Base-by-base conservation (phyloP, 2,329 filamentous ascomycete species). In the Diplodia intermedia region DNA sequence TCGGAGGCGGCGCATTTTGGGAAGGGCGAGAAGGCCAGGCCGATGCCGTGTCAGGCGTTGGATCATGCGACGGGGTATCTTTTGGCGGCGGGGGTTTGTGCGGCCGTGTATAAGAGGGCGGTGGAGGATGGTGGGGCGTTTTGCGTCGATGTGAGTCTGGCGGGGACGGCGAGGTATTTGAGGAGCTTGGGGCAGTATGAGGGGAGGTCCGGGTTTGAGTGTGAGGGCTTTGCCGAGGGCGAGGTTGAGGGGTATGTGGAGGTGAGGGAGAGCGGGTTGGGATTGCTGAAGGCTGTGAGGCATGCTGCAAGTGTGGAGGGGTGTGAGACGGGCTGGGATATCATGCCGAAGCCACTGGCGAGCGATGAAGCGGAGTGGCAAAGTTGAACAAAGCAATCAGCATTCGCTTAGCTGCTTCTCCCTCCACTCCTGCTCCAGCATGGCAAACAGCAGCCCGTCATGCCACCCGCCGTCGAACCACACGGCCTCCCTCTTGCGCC, bases 41-140 rank as follows among this genome's bases (percentile, higher is more conserved):
- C 81, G 0, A 76, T 82, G 38, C 86, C 86, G 0, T 86, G 83
- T 66, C 86, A 88, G 73, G 86, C 83, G 0, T 78, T 88, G 0
- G 86, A 89, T 72, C 85, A 88, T 69, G 84, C 81, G 0, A 80
- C 80, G 0, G 86, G 86, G 0, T 88, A 86, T 66, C 77, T 88
- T 23, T 79, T 89, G 0, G 85, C 86, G 0, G 77, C 84, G 0
- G 86, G 86, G 0, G 80, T 88, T 2, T 75, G 80, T 29, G 82
- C 85, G 0, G 85, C 86, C 0, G 53, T 88, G 4, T 84, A 86
- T 69, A 80, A 79, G 61, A 79, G 82, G 15, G 80, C 80, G 0
- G 76, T 70, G 0, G 77, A 80, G 20, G 84, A 18, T 2, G 40
- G 84, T 1, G 83, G 84, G 0, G 79, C 81, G 0, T 88, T 84